phyloP scores from a whole-genome alignment of 331 rosid genomes.

The Dryas integrifolia region DNA sequence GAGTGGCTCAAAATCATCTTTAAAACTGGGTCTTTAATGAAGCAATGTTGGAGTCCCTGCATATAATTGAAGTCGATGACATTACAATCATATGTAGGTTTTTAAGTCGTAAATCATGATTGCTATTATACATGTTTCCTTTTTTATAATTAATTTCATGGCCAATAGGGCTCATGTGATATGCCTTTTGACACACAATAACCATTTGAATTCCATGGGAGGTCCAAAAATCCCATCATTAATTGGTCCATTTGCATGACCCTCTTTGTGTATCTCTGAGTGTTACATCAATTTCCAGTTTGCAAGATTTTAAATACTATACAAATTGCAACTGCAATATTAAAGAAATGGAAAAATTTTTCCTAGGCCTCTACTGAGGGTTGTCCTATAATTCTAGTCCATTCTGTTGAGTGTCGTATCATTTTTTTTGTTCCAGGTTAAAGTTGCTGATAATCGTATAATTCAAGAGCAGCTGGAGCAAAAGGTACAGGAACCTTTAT shows the following conservation, averaged over 20 bases:
- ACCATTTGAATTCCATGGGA: constrained; percentile 13
- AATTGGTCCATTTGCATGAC: not conserved
- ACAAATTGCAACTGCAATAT: not conserved
- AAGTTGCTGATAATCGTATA: constrained; percentile 87
- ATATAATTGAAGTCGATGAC: not conserved
- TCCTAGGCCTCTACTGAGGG: constrained; percentile 15
- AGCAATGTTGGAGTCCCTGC: not conserved
- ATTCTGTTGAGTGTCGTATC: constrained; percentile 12
- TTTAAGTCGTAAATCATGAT: not conserved
- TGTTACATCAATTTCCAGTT: not conserved
- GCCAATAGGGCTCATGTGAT: not conserved
- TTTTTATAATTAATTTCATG: not conserved
- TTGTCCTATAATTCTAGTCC: constrained; percentile 14
- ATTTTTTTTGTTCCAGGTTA: constrained; percentile 53
- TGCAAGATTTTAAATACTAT: not conserved
- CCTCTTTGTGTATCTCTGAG: not conserved
- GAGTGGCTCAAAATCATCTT: not conserved
- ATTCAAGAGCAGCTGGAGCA: constrained; percentile 89
- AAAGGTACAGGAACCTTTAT: constrained; percentile 52
- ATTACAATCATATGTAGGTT: not conserved
- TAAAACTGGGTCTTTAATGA: not conserved
- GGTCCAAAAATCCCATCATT: not conserved
- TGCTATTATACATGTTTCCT: not conserved
- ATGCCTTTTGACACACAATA: not conserved
- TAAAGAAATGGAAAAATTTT: not conserved